phyloP scores from a whole-genome alignment of 345 rosid genomes.

The Diplotaxis tenuifolia region DNA sequence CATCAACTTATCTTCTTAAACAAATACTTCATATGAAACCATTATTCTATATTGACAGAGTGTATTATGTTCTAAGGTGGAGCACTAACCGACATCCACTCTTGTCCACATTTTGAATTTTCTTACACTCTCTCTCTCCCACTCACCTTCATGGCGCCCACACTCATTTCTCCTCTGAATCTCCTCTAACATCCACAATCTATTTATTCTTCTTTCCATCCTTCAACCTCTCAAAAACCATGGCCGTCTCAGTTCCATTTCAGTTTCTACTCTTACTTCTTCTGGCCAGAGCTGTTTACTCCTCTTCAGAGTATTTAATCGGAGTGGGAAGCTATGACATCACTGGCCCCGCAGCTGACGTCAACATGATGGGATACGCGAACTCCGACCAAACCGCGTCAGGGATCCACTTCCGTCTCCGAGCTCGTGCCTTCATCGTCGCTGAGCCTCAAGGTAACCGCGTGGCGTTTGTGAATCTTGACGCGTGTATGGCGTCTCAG shows the following conservation, averaged over 20 bases:
- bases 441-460: constrained; percentile 77
- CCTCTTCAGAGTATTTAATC: constrained; percentile 51
- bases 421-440: constrained; percentile 85
- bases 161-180: too few species aligned
- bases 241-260: not conserved
- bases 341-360: constrained; percentile 98
- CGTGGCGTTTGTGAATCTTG: constrained; percentile 81
- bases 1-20: not conserved
- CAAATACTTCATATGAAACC: not conserved
- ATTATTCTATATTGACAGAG: not conserved
- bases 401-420: constrained; percentile 85
- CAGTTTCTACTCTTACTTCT: not conserved
- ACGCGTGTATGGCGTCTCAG: constrained; percentile 99
- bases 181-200: not conserved
- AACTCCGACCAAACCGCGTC: constrained; percentile 74
- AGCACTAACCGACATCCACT: not conserved
- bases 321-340: constrained; percentile 98
- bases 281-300: not conserved
- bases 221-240: not conserved
- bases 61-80: not conserved
- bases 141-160: not conserved
- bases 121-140: not conserved
- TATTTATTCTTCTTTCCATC: not conserved
- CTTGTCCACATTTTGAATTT: not conserved
- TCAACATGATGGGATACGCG: constrained; percentile 99